Evolutionary conservation across 805 yeast genomes (phyloP).

Genomic region (Zygosaccharomyces gambellarensis): DNA sequence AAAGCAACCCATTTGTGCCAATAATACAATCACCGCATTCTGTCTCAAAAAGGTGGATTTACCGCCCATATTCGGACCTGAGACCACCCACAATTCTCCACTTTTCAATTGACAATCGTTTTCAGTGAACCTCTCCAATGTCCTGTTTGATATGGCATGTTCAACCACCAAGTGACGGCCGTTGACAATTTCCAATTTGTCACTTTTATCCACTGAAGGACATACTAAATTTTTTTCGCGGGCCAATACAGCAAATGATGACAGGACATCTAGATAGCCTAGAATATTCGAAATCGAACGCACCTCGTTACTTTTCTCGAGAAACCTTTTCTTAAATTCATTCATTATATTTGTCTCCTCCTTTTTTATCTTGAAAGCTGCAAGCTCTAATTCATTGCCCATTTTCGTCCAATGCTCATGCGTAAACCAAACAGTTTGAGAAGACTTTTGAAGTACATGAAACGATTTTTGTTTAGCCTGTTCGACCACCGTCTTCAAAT

Average conservation of each 20-base stretch:
- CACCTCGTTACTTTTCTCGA: slow-evolving; percentile 42
- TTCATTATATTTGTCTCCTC: slow-evolving; percentile 55
- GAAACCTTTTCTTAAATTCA: slow-evolving; percentile 43
- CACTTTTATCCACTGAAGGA: slow-evolving; percentile 54
- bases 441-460: slow-evolving; percentile 38
- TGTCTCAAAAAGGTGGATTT: slow-evolving; percentile 73
- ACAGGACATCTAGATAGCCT: slow-evolving; percentile 67
- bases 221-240: slow-evolving; percentile 59
- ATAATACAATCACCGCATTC: slow-evolving; percentile 60
- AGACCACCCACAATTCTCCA: slow-evolving; percentile 52
- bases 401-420: slow-evolving; percentile 49
- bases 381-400: slow-evolving; percentile 44
- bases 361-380: slow-evolving; percentile 43
- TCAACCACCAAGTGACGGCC: slow-evolving; percentile 92
- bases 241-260: slow-evolving; percentile 70
- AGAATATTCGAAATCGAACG: slow-evolving; percentile 47
- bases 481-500: slow-evolving; percentile 21
- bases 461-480: slow-evolving; percentile 17
- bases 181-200: slow-evolving; percentile 44
- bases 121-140: slow-evolving; percentile 34
- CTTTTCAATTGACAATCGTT: slow-evolving; percentile 31
- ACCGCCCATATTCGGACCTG: slow-evolving; percentile 91
- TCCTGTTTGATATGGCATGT: slow-evolving; percentile 50
- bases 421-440: slow-evolving; percentile 43
- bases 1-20: slow-evolving; percentile 71